phyloP scores from a whole-genome alignment of 2,329 filamentous ascomycete genomes.

The Colletotrichum eleusines region DNA sequence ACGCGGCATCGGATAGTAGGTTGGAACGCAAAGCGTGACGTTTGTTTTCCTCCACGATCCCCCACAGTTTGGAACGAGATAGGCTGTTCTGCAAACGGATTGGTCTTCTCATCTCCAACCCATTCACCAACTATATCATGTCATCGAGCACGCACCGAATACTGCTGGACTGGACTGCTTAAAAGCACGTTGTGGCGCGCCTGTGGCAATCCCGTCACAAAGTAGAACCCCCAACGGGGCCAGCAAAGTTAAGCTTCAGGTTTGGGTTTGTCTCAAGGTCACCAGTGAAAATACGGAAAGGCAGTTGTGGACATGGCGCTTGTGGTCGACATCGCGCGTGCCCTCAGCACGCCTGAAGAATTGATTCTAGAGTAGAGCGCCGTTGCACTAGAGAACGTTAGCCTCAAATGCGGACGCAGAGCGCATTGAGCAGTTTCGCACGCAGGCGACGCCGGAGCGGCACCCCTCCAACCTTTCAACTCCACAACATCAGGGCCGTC shows the following conservation, averaged over 20 bases:
- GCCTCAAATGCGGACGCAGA: not conserved
- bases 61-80: too few relatives aligned
- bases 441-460: conserved; percentile 38
- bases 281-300: not conserved
- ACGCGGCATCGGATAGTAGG: not conserved
- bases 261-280: conserved; percentile 18
- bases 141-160: not conserved
- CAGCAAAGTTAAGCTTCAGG: conserved; percentile 17
- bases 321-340: not conserved
- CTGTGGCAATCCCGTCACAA: not conserved
- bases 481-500: conserved; percentile 13
- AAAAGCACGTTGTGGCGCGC: not conserved
- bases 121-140: not conserved
- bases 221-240: not conserved
- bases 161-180: too few relatives aligned
- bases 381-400: conserved; percentile 6
- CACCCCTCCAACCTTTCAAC: conserved; percentile 3
- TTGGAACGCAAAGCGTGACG: not conserved
- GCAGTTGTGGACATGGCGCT: too few relatives aligned
- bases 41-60: not conserved
- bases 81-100: not conserved
- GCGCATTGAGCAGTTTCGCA: not conserved
- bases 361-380: not conserved
- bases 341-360: not conserved
- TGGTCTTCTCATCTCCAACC: not conserved